A percentile compares a stretch with the other conserved stretches of the same genome.
Evolutionary conservation across 2,329 filamentous ascomycete genomes (phyloP).

Genomic region (Clarireedia homoeocarpa): DNA sequence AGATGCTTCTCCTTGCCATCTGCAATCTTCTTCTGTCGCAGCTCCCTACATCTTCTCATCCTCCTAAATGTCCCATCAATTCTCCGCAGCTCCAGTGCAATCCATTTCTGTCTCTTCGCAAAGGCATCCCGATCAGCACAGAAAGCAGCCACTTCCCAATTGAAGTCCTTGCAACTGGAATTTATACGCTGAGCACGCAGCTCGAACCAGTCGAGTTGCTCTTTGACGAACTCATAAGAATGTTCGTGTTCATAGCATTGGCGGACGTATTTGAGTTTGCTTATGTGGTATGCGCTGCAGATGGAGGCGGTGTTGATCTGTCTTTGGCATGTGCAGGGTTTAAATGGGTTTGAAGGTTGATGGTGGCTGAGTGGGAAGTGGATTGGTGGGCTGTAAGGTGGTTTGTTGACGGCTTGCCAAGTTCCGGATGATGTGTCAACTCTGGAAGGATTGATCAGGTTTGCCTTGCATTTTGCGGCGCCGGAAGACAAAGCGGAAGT

Average conservation of each 20-base stretch:
- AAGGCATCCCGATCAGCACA: not conserved
- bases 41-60: not conserved
- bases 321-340: not conserved
- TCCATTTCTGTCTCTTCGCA: slow-evolving; percentile 1
- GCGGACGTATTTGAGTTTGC: not conserved
- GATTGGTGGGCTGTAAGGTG: not conserved
- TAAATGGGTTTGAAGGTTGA: no score
- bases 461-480: not conserved
- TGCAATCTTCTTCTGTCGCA: not conserved
- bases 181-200: not conserved
- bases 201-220: not conserved
- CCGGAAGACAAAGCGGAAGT: no score
- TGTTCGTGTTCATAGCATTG: not conserved
- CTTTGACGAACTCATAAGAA: not conserved
- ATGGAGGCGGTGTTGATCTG: not conserved
- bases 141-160: not conserved
- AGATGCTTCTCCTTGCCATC: not conserved
- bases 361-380: not conserved
- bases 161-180: not conserved
- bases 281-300: not conserved
- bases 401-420: not conserved
- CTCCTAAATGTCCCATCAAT: not conserved
- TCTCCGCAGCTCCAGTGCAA: not conserved
- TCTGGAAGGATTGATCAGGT: not conserved
- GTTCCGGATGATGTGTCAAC: not conserved